Conservation (phyloP, 352 stramenopile genomes). For the Discostella stelligera region DNA sequence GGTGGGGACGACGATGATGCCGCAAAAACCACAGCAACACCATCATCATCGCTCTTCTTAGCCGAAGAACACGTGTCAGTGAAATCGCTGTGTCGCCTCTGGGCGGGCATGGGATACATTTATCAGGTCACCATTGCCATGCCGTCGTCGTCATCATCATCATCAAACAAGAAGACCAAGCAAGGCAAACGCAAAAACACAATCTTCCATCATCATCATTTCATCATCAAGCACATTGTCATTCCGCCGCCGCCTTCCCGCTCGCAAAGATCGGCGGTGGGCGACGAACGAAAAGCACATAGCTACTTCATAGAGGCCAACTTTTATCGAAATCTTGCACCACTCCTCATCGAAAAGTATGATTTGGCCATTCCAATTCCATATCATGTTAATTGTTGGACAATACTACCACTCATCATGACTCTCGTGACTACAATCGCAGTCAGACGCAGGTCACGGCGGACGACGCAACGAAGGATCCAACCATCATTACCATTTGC, state of each 20-base stretch:
- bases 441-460: neutral
- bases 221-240: slow-evolving; percentile 64
- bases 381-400: slow-evolving; percentile 51
- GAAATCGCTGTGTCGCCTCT: slow-evolving; percentile 51
- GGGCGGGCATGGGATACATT: slow-evolving; percentile 75
- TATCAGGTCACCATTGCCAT: slow-evolving; percentile 44
- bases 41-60: neutral
- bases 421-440: neutral
- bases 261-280: slow-evolving; percentile 34
- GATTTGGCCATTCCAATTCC: slow-evolving; percentile 47
- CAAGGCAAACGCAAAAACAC: neutral
- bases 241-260: slow-evolving; percentile 16
- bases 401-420: slow-evolving; percentile 25
- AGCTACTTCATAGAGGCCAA: slow-evolving; percentile 73
- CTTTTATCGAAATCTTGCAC: slow-evolving; percentile 71
- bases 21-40: neutral
- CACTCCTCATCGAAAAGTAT: slow-evolving; percentile 25
- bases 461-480: neutral
- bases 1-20: neutral
- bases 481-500: slow-evolving; percentile 46
- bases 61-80: slow-evolving; percentile 8
- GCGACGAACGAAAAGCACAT: slow-evolving; percentile 66
- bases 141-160: slow-evolving; percentile 12
- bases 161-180: neutral
- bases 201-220: neutral